Evolutionary conservation across 1,284 basidiomycete genomes (phyloP), one percentile per base, ranked within the genome.

Genomic region (Ceratobasidium sp.): DNA sequence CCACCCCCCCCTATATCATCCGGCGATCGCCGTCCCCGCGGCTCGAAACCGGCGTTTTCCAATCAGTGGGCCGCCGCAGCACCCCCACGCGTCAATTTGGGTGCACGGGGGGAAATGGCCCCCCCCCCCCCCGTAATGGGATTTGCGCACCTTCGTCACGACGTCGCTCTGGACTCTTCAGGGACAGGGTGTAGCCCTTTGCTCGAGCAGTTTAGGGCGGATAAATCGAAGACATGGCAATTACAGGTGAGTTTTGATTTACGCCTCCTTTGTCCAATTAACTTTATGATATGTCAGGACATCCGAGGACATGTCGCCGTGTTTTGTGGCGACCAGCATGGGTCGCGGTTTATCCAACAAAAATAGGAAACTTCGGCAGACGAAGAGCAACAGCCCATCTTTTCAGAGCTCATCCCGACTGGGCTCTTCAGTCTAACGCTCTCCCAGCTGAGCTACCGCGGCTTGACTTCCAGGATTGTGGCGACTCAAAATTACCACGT

Each of bases 251-350:
- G 85, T 40, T 29, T 22, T 49, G 46, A 0, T 44, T 57, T 32
- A 34, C 19, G 0, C 8, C 22, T 51, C 22, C 2, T 17, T 17
- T 74, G 15, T 25, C 17, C 22, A 0, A 52, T 51, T 74, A 29
- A 73, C 52, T 80, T 81, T 77, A 83, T 81, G 76, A 79, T 76
- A 62, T 69, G 80, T 34, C 83, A 95, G 92, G 96, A 98, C 81
- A 92, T 99, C 80, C 88, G 88, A 70, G 95, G 95, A 17, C 90
- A 93, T 84, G 85, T 98, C 68, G 92, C 95, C 71, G 98, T 99
- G 83, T 99, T n/a, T n/a, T n/a, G n/a, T n/a, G n/a, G n/a, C n/a
- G n/a, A n/a, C n/a, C n/a, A n/a, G n/a, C n/a, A n/a, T n/a, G n/a
- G n/a, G n/a, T n/a, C n/a, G n/a, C n/a, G n/a, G n/a, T n/a, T n/a